Conservation (phyloP, 305 asterid genomes). For the Stenogyne calaminthoides region DNA sequence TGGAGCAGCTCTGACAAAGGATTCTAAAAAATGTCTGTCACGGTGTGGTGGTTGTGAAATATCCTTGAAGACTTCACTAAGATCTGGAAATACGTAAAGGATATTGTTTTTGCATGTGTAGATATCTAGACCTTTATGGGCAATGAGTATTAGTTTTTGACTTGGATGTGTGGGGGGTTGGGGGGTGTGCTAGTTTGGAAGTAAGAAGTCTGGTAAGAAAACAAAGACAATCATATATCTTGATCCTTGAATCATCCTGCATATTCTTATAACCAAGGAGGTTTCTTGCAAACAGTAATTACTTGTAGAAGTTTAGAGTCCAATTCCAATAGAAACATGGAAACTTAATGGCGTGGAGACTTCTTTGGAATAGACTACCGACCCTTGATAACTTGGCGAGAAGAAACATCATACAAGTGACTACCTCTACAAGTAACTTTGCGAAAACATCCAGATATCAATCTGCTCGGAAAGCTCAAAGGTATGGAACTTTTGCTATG, state of each 20-base stretch:
- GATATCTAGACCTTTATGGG: conserved; percentile 15
- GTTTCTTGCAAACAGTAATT: neutral
- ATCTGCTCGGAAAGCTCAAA: too few species aligned
- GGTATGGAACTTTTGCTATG: too few species aligned
- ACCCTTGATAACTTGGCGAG: too few species aligned
- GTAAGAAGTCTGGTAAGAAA: neutral
- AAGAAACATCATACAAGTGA: too few species aligned
- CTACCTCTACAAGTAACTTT: too few species aligned
- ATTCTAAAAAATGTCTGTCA: neutral
- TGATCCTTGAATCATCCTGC: neutral
- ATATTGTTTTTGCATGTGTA: neutral
- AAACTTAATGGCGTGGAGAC: too few species aligned
- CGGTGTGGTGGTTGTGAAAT: neutral
- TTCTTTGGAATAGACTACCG: too few species aligned
- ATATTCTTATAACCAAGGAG: neutral
- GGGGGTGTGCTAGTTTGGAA: neutral
- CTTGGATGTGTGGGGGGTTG: neutral
- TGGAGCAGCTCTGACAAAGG: conserved; percentile 1
- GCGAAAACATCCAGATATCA: too few species aligned
- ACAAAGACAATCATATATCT: neutral
- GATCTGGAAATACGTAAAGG: neutral
- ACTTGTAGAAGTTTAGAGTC: neutral
- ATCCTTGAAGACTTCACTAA: neutral
- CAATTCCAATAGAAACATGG: too few species aligned
- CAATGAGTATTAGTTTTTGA: neutral